These are phyloP conservation scores for Parsonsia alboflavescens DNA, from an alignment of 257 asterid genomes.

Conservation along the genomic window DNA sequence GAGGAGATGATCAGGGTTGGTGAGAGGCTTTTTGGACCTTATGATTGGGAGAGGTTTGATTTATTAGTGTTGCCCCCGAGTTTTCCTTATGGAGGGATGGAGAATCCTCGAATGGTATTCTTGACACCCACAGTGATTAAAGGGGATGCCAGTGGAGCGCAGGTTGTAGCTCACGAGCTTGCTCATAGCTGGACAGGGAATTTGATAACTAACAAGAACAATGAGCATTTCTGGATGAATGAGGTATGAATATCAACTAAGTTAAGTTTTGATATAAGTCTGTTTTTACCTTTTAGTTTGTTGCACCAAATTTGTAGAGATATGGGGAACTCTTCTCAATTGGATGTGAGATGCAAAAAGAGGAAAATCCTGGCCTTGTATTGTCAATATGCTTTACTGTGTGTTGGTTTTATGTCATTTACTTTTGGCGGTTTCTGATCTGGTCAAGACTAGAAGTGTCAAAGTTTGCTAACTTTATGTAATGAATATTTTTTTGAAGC, in stretches of 20 bases:
- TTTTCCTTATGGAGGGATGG: conserved; percentile 97
- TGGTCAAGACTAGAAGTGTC: background rate
- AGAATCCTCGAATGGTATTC: conserved; percentile 91
- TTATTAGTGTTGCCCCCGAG: conserved; percentile 94
- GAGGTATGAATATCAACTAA: conserved; percentile 46
- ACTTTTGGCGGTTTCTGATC: background rate
- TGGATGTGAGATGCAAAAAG: background rate
- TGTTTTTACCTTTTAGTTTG: background rate
- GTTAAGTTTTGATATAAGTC: background rate
- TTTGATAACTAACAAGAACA: conserved; percentile 88
- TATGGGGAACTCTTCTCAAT: background rate
- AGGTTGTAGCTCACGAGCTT: conserved; percentile 96
- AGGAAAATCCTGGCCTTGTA: background rate
- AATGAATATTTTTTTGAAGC: no score
- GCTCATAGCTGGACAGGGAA: conserved; percentile 99
- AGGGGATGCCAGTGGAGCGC: conserved; percentile 82
- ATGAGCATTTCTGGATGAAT: conserved; percentile 97
- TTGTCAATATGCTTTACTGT: background rate
- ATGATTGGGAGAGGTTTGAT: conserved; percentile 97
- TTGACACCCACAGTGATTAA: conserved; percentile 91
- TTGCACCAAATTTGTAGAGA: background rate
- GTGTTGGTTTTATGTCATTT: background rate
- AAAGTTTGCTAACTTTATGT: background rate
- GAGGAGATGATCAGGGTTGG: conserved; percentile 92
- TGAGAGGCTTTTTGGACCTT: conserved; percentile 79